A percentile compares a stretch with the other conserved stretches of the same genome.
These are phyloP conservation scores for Suillus fuscotomentosus DNA, from an alignment of 768 basidiomycete genomes.

Conservation along the genomic window DNA sequence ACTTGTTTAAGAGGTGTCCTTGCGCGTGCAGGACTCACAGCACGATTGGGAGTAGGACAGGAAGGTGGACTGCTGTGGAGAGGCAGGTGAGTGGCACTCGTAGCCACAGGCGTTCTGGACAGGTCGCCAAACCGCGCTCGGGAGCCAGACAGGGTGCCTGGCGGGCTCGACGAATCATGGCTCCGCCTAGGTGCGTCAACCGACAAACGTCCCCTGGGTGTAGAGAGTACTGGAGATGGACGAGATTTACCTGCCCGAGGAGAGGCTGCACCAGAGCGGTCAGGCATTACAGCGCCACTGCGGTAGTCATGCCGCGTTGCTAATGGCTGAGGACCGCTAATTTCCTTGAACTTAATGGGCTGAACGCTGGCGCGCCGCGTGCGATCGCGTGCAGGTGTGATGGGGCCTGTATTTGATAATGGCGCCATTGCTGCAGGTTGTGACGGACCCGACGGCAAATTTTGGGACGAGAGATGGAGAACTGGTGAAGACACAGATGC, in stretches of 20 bases:
- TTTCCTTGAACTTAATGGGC: slow-evolving; percentile 32
- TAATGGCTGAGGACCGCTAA: slow-evolving; percentile 40
- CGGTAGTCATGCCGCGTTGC: slow-evolving; percentile 32
- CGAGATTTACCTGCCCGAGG: slow-evolving; percentile 31
- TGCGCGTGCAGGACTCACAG: slow-evolving; percentile 41
- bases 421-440: slow-evolving; percentile 45
- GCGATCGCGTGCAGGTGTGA: slow-evolving; percentile 48
- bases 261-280: slow-evolving; percentile 29
- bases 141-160: slow-evolving; percentile 41
- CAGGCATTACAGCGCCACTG: slow-evolving; percentile 20
- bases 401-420: slow-evolving; percentile 44
- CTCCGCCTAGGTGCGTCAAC: slow-evolving; percentile 36
- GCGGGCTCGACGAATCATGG: slow-evolving; percentile 42
- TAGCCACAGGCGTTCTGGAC: slow-evolving; percentile 34
- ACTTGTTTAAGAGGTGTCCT: slow-evolving; percentile 41
- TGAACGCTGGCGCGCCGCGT: slow-evolving; percentile 39
- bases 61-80: slow-evolving; percentile 33
- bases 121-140: slow-evolving; percentile 33
- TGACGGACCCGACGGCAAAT: slow-evolving; percentile 52
- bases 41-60: slow-evolving; percentile 38
- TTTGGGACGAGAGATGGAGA: slow-evolving; percentile 60
- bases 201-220: slow-evolving; percentile 27
- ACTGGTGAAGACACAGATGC: slow-evolving; percentile 78
- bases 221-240: slow-evolving; percentile 31
- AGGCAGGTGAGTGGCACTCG: slow-evolving; percentile 43